Percentiles rank a stretch among this genome's conserved stretches.
These are phyloP conservation scores for Avena insularis DNA, from an alignment of 176 grass and related monocot genomes.

Conservation along the genomic window DNA sequence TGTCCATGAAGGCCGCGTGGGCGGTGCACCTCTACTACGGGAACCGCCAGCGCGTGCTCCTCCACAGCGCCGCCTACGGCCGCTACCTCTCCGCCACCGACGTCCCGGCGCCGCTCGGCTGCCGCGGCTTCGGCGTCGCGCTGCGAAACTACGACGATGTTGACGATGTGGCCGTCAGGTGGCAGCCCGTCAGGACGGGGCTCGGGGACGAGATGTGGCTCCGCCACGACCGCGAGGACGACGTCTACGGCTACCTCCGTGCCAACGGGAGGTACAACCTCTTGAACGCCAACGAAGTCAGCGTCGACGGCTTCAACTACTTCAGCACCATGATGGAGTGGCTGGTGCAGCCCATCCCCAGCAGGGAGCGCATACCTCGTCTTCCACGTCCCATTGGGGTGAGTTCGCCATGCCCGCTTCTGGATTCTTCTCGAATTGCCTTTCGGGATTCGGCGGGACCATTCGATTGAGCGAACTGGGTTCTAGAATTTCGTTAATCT, in stretches of 20 bases:
- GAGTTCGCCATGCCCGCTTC: background rate
- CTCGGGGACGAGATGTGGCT: background rate
- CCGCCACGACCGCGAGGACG: background rate
- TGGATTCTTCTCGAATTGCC: background rate
- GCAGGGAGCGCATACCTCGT: background rate
- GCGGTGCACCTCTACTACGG: background rate
- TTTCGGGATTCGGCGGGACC: background rate
- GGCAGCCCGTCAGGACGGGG: background rate
- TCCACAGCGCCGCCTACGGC: constrained; percentile 37
- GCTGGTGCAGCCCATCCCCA: background rate
- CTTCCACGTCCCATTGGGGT: background rate
- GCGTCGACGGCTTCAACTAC: background rate
- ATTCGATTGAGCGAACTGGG: background rate
- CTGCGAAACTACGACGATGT: background rate
- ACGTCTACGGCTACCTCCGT: constrained; percentile 14
- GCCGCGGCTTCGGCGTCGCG: background rate
- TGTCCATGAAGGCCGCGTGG: constrained; percentile 6
- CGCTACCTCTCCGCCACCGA: constrained; percentile 16
- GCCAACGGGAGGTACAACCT: background rate
- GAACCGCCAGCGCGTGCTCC: background rate
- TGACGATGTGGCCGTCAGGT: background rate
- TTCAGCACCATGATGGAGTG: constrained; percentile 2
- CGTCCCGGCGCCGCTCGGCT: background rate
- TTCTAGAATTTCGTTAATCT: background rate
- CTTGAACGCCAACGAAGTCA: background rate